Evolutionary conservation across 495 filamentous ascomycete species (phyloP).

Genomic region (Eremomyces bilateralis): DNA sequence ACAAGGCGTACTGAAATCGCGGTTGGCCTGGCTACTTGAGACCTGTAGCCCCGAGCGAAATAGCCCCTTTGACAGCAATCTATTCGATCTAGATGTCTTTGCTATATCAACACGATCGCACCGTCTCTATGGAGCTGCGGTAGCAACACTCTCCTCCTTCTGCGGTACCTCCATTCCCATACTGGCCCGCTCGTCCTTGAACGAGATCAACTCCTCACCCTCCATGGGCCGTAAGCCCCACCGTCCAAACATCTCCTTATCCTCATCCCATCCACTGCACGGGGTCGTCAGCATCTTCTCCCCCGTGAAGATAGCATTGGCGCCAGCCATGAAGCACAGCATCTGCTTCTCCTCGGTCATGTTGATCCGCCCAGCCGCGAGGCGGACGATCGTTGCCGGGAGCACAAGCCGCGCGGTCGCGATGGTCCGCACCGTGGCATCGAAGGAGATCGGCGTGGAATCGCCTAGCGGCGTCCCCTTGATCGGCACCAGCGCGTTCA

Average conservation of each 20-base stretch:
- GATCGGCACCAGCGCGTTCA: conserved; percentile 71
- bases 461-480: conserved; percentile 64
- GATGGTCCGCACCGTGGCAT: conserved; percentile 49
- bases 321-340: conserved; percentile 64
- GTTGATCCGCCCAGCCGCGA: conserved; percentile 59
- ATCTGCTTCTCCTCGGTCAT: conserved; percentile 67
- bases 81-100: too few species aligned
- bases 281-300: conserved; percentile 85
- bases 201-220: too few species aligned
- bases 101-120: too few species aligned
- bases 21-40: too few species aligned
- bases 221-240: conserved; percentile 59
- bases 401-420: conserved; percentile 60
- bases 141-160: too few species aligned
- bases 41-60: too few species aligned
- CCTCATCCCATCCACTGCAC: conserved; percentile 75
- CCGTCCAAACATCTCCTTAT: conserved; percentile 51
- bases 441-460: conserved; percentile 44
- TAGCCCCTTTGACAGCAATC: too few species aligned
- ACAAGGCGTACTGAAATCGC: too few species aligned
- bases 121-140: too few species aligned
- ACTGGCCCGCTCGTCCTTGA: too few species aligned
- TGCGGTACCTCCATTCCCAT: too few species aligned
- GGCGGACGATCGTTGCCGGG: conserved; percentile 57
- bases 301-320: conserved; percentile 75